Evolutionary conservation across 306 rosid species (phyloP).

Genomic region (Bauhinia variegata): DNA sequence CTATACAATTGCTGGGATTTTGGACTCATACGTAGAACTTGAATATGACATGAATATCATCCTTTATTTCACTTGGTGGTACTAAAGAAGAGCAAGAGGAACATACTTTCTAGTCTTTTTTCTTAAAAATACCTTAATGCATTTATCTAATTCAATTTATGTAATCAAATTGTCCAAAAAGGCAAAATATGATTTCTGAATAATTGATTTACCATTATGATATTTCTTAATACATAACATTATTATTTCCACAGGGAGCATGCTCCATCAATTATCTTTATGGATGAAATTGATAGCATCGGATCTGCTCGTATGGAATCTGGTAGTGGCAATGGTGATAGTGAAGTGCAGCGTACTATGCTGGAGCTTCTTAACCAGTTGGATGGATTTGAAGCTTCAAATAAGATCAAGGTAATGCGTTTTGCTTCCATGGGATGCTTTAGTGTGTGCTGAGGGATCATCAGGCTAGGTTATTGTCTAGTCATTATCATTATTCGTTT

Average conservation of each 20-base stretch:
- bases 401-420: slow-evolving; percentile 83
- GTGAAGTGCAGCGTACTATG: slow-evolving; percentile 99
- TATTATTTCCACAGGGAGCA: slow-evolving; percentile 72
- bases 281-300: slow-evolving; percentile 99
- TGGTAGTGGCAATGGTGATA: slow-evolving; percentile 99
- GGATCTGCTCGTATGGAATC: slow-evolving; percentile 99
- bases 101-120: not conserved
- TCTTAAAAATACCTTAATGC: not conserved
- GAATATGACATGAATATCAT: slow-evolving; percentile 1
- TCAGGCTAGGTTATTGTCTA: not conserved
- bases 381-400: slow-evolving; percentile 99
- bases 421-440: slow-evolving; percentile 8
- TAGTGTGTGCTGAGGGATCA: not conserved
- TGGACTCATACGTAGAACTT: slow-evolving; percentile 4
- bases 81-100: not conserved
- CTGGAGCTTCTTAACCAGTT: slow-evolving; percentile 98
- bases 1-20: not conserved
- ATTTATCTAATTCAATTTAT: not conserved
- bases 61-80: not conserved
- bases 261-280: slow-evolving; percentile 97
- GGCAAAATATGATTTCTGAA: slow-evolving; percentile 1
- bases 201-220: slow-evolving; percentile 12
- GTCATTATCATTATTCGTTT: not conserved
- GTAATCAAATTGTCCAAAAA: not conserved
- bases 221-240: slow-evolving; percentile 9